Percentiles rank a stretch among this genome's conserved stretches.
These are phyloP conservation scores for Rhodotorula sp. DNA, from an alignment of 1,284 basidiomycete species.

Conservation along the genomic window DNA sequence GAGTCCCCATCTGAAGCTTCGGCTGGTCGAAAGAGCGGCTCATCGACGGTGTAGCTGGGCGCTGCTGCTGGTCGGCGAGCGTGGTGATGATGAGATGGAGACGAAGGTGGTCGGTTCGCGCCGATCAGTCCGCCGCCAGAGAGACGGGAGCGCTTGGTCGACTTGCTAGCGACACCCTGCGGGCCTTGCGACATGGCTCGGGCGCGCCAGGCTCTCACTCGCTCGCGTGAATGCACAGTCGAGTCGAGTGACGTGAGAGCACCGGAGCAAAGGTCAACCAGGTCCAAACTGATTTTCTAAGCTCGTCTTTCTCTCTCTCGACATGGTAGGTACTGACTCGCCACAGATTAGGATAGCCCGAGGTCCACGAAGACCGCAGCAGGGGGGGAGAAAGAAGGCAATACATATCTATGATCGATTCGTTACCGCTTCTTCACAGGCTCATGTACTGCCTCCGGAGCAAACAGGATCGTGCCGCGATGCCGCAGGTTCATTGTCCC, in stretches of 20 bases:
- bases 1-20: neutral
- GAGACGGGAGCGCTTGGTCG: neutral
- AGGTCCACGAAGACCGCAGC: neutral
- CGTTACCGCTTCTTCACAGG: neutral
- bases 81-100: neutral
- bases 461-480: conserved; percentile 1
- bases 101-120: neutral
- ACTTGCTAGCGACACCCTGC: conserved; percentile 3
- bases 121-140: conserved; percentile 12
- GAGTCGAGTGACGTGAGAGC: neutral
- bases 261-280: too few relatives aligned
- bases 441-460: neutral
- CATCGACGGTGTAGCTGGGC: neutral
- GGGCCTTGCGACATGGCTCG: neutral
- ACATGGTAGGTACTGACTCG: too few relatives aligned
- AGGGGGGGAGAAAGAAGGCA: neutral
- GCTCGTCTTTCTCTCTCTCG: too few relatives aligned
- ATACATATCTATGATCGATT: neutral
- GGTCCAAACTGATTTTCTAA: too few relatives aligned
- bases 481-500: conserved; percentile 5
- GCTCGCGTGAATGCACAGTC: too few relatives aligned
- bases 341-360: too few relatives aligned
- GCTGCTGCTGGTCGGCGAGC: neutral
- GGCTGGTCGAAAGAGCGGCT: conserved; percentile 13
- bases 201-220: too few relatives aligned